Base-by-base conservation (phyloP, 192 early-diverging fungal species). In the Linnemannia hyalina region DNA sequence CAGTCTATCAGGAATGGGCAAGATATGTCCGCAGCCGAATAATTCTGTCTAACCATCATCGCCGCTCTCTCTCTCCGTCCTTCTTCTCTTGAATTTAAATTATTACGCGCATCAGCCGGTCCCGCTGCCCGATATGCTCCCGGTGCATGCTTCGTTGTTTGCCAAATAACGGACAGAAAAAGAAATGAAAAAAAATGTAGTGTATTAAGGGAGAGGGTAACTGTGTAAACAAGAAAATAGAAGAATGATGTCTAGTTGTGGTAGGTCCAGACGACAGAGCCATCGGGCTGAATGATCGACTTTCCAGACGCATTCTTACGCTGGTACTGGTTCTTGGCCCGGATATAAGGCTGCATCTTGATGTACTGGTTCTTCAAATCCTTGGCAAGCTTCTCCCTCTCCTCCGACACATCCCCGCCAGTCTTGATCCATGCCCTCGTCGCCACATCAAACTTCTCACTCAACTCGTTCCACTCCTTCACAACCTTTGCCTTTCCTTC, bases 281-380 rank as follows among this genome's bases (percentile, higher is more conserved):
- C 83, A 63, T 85, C 71, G 0, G 68, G 41, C 52, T 80, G 83
- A 47, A 85, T 35, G 5, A 85, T 36, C 8, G 83, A 76, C n/a
- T 77, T 52, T 29, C 83, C 83, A 42, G 68, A 29, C 2, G 41
- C 49, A 22, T 85, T 60, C 70, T 74, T 73, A 40, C 83, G 83
- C 29, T 85, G 78, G 75, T 80, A 85, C 69, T 85, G 83, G 70
- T 74, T 85, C 74, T 71, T 75, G 73, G 83, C 83, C 29, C 83
- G 83, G 47, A 80, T 57, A 41, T 85, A 85, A 3, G 83, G 83
- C 63, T 80, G 55, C 41, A 80, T n/a, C 60, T 80, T 76, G 63
- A 32, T 74, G 47, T 85, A 85, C 54, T 80, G 75, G 3, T 60
- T 16, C 15, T 46, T 70, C 68, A 85, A 29, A 6, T 80, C 70